Evolutionary conservation across 306 rosid species (phyloP).

Genomic region (Rosa chinensis): DNA sequence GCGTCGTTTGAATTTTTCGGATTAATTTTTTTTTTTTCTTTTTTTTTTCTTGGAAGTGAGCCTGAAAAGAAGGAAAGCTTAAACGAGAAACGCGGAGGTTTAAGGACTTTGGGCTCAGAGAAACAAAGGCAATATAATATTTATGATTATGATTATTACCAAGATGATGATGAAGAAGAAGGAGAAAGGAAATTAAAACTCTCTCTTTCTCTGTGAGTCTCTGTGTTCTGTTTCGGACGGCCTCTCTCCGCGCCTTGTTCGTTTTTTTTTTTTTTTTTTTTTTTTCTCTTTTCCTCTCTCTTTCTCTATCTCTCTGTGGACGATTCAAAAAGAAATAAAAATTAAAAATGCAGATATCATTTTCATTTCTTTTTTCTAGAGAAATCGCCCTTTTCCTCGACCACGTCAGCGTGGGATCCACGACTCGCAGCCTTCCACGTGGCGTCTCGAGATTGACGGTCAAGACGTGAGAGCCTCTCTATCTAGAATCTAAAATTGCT

Average conservation of each 20-base stretch:
- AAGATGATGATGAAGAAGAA: not conserved
- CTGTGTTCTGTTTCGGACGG: conserved; percentile 40
- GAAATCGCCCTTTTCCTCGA: not conserved
- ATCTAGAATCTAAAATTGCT: not conserved
- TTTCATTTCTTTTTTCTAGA: not conserved
- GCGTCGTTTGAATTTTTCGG: not conserved
- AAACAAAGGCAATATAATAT: conserved; percentile 18
- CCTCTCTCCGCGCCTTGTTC: conserved; percentile 54
- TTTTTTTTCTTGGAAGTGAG: conserved; percentile 19
- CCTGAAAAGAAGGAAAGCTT: conserved; percentile 42
- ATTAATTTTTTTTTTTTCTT: conserved; percentile 4
- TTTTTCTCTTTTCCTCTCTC: conserved; percentile 9
- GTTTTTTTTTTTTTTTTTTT: conserved; percentile 43
- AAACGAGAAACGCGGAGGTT: conserved; percentile 33
- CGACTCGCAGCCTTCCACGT: conserved; percentile 53
- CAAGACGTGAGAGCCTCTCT: conserved; percentile 61
- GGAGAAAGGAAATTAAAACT: not conserved
- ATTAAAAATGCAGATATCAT: not conserved
- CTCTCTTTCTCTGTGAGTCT: not conserved
- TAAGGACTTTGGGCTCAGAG: conserved; percentile 34
- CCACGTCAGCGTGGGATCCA: conserved; percentile 83
- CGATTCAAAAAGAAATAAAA: conserved; percentile 1
- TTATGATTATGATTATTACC: not conserved
- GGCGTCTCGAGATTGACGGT: conserved; percentile 45
- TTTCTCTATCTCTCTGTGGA: conserved; percentile 2